phyloP scores from a whole-genome alignment of 345 rosid genomes.

The Lagerstroemia speciosa region DNA sequence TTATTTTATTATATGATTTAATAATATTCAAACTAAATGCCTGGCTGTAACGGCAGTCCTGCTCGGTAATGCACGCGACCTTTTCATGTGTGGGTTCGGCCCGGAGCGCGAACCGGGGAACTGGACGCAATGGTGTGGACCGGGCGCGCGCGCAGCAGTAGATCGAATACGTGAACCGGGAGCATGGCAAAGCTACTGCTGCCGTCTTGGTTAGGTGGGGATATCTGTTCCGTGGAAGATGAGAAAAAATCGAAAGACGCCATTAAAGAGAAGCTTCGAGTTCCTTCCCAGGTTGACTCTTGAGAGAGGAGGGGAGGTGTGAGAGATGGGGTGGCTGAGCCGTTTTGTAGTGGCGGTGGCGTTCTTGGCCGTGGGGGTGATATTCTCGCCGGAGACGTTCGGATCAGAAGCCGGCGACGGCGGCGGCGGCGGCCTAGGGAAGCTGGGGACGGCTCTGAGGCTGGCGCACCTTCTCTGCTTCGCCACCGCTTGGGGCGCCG shows the following conservation, averaged over 20 bases:
- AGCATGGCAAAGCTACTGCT: neutral
- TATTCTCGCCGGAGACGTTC: constrained; percentile 84
- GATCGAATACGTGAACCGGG: neutral
- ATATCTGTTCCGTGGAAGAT: neutral
- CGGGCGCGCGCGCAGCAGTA: neutral
- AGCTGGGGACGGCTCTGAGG: constrained; percentile 48
- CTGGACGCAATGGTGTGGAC: no score
- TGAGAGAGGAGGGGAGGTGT: neutral
- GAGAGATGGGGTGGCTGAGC: constrained; percentile 69
- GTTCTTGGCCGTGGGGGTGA: constrained; percentile 64
- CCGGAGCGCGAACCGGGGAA: no score
- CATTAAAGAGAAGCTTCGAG: neutral
- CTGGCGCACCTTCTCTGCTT: constrained; percentile 83
- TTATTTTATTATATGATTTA: no score
- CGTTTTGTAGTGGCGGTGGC: constrained; percentile 63
- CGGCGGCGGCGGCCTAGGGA: constrained; percentile 27
- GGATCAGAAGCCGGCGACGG: constrained; percentile 48
- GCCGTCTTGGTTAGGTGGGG: neutral
- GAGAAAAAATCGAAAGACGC: neutral
- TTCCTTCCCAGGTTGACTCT: neutral
- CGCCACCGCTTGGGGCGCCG: constrained; percentile 92
- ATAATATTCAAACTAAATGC: no score
- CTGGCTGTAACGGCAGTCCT: no score
- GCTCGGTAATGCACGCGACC: no score
- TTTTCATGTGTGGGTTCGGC: no score